Conservation (phyloP, 805 yeast genomes). For the Komagataella pastoris region DNA sequence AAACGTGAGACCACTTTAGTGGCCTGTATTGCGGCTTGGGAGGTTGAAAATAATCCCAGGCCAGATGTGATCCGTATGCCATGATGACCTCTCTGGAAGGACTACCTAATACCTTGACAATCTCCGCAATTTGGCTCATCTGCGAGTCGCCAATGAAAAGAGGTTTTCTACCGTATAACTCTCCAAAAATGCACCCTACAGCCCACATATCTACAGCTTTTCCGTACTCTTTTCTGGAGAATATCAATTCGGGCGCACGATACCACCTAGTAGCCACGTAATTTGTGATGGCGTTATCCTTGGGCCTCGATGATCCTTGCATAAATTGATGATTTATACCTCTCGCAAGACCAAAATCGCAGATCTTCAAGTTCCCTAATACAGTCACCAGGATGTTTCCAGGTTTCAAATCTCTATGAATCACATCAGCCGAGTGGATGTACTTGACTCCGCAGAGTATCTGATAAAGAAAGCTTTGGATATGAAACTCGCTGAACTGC, state of each 20-base stretch:
- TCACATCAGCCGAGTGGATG: constrained; percentile 84
- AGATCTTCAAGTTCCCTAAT: constrained; percentile 68
- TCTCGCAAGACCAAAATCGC: constrained; percentile 91
- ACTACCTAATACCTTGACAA: constrained; percentile 56
- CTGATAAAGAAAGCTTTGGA: constrained; percentile 66
- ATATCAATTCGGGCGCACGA: constrained; percentile 81
- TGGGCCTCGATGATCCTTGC: constrained; percentile 19
- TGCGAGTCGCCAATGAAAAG: constrained; percentile 67
- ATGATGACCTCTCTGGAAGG: constrained; percentile 39
- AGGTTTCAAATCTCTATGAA: constrained; percentile 88
- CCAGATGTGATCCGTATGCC: constrained; percentile 29
- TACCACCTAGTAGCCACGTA: constrained; percentile 96
- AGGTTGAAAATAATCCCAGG: constrained; percentile 30
- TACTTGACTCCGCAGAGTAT: constrained; percentile 77
- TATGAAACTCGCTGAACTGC: constrained; percentile 75
- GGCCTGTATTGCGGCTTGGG: constrained; percentile 28
- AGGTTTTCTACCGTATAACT: constrained; percentile 70
- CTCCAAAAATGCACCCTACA: constrained; percentile 81
- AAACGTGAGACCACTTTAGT: constrained; percentile 36
- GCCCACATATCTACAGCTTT: constrained; percentile 88
- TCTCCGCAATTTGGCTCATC: constrained; percentile 56
- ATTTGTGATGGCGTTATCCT: constrained; percentile 43
- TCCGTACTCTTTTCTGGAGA: constrained; percentile 44
- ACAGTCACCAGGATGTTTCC: constrained; percentile 72
- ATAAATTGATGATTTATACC: constrained; percentile 33